phyloP scores from a whole-genome alignment of 495 filamentous ascomycete species.

The Neurospora sp. region DNA sequence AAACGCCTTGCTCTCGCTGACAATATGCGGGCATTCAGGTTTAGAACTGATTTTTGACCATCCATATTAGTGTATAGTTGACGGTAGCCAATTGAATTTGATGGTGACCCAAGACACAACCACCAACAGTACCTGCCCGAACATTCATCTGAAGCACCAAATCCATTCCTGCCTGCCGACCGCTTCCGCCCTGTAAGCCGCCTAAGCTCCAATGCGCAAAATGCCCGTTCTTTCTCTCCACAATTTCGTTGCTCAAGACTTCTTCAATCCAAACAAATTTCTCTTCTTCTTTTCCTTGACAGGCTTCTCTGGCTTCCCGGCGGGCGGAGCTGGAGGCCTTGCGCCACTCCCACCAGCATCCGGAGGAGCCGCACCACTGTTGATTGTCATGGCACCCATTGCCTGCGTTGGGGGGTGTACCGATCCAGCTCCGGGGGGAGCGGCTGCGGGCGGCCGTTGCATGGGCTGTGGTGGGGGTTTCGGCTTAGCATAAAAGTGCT shows the following conservation, averaged over 20 bases:
- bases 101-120: neutral
- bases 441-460: neutral
- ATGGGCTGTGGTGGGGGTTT: slow-evolving; percentile 28
- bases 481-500: slow-evolving; percentile 77
- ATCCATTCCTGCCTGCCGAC: neutral
- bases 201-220: too few relatives aligned
- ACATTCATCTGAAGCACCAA: neutral
- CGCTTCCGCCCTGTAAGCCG: neutral
- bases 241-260: slow-evolving; percentile 11
- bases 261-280: slow-evolving; percentile 67
- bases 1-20: neutral
- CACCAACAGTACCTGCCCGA: neutral
- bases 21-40: neutral
- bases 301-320: slow-evolving; percentile 36
- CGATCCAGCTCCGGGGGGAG: slow-evolving; percentile 20
- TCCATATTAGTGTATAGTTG: neutral
- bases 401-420: slow-evolving; percentile 22
- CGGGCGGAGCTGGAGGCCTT: slow-evolving; percentile 25
- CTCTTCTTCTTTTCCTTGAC: slow-evolving; percentile 67
- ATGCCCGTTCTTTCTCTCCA: too few relatives aligned
- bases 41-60: neutral
- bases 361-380: slow-evolving; percentile 13
- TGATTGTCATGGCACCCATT: slow-evolving; percentile 23
- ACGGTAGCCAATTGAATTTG: neutral
- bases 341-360: slow-evolving; percentile 12